phyloP scores from a whole-genome alignment of 192 early-diverging fungal genomes.

The Backusella westeae region DNA sequence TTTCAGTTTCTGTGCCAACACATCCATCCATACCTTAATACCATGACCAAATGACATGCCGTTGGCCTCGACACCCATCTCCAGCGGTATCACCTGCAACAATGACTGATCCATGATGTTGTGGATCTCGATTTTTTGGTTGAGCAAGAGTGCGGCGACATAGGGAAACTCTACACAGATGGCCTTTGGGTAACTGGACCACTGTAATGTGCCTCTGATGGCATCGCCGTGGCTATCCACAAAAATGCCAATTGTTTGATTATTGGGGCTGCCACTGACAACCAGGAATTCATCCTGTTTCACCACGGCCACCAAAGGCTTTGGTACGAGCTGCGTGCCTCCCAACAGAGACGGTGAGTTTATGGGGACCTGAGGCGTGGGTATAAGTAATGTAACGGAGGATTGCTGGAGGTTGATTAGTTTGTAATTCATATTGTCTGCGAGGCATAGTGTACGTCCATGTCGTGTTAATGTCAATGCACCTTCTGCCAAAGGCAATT shows the following conservation, averaged over 20 bases:
- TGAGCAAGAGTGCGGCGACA: slow-evolving; percentile 63
- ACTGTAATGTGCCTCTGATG: slow-evolving; percentile 62
- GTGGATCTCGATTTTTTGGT: slow-evolving; percentile 73
- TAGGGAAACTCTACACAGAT: slow-evolving; percentile 77
- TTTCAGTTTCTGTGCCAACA: slow-evolving; percentile 30
- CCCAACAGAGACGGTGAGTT: not conserved
- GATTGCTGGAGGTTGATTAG: slow-evolving; percentile 47
- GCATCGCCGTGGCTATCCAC: slow-evolving; percentile 66
- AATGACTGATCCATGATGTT: slow-evolving; percentile 64
- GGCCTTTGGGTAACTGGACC: slow-evolving; percentile 49
- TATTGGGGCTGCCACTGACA: slow-evolving; percentile 42
- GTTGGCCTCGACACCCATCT: slow-evolving; percentile 42
- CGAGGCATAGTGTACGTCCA: slow-evolving; percentile 58
- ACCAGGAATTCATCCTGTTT: slow-evolving; percentile 71
- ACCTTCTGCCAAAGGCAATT: slow-evolving; percentile 62
- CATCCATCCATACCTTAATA: slow-evolving; percentile 46
- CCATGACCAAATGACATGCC: slow-evolving; percentile 53
- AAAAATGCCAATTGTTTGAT: slow-evolving; percentile 71
- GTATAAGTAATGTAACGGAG: slow-evolving; percentile 21
- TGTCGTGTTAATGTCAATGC: slow-evolving; percentile 55
- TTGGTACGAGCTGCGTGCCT: slow-evolving; percentile 24
- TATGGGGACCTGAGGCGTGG: slow-evolving; percentile 26
- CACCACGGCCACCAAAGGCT: slow-evolving; percentile 63
- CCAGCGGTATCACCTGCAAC: slow-evolving; percentile 51
- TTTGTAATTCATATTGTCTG: slow-evolving; percentile 70